Percentiles rank a stretch among this genome's conserved stretches.
These are phyloP conservation scores for Incumbomyces delicatus DNA, from an alignment of 2,329 filamentous ascomycete species.

Conservation along the genomic window DNA sequence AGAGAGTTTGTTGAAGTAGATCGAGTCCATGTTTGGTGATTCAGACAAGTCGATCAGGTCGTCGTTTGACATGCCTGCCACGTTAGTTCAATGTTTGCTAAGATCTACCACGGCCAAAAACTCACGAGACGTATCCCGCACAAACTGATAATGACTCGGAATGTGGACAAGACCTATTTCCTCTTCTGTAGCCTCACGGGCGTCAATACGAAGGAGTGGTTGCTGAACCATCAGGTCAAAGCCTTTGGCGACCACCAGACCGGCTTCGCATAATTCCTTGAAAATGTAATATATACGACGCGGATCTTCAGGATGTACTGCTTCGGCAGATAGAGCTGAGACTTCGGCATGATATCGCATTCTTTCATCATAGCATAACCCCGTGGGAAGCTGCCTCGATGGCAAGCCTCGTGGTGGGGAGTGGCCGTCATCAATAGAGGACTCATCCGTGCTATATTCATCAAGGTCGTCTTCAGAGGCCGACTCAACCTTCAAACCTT, in stretches of 20 bases:
- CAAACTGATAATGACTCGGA: slow-evolving; percentile 67
- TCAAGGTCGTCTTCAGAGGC: slow-evolving; percentile 13
- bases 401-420: slow-evolving; percentile 34
- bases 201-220: slow-evolving; percentile 59
- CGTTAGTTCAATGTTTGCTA: neutral
- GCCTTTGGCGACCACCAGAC: slow-evolving; percentile 54
- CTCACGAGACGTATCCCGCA: slow-evolving; percentile 45
- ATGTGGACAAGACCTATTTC: slow-evolving; percentile 78
- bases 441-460: slow-evolving; percentile 29
- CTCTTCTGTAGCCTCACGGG: slow-evolving; percentile 63
- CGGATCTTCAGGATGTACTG: slow-evolving; percentile 90
- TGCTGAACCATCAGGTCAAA: slow-evolving; percentile 37
- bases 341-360: slow-evolving; percentile 95
- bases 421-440: slow-evolving; percentile 34
- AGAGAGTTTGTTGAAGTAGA: slow-evolving; percentile 75
- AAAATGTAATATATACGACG: slow-evolving; percentile 88
- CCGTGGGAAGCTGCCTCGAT: slow-evolving; percentile 52
- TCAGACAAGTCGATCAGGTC: slow-evolving; percentile 54
- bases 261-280: slow-evolving; percentile 72
- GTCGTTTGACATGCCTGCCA: slow-evolving; percentile 39
- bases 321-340: slow-evolving; percentile 50
- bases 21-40: slow-evolving; percentile 61
- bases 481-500: slow-evolving; percentile 11
- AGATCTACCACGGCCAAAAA: neutral
- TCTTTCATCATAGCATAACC: slow-evolving; percentile 80